Percentiles rank a stretch among this genome's conserved stretches.
Evolutionary conservation across 192 early-diverging fungal species (phyloP).

Genomic region (Coemansia sp.): DNA sequence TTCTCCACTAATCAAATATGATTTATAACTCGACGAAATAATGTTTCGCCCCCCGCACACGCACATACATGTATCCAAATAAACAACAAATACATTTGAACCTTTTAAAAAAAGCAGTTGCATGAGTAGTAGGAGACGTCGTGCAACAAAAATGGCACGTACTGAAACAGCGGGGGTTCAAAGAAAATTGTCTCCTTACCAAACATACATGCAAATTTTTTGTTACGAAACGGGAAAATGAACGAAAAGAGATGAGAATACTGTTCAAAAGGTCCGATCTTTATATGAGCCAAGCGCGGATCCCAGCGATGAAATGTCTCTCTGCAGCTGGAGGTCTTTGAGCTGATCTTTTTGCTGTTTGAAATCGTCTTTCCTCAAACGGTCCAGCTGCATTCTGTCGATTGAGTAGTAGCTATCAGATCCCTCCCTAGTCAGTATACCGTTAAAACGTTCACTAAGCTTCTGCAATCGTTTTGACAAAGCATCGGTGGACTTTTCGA

Average conservation of each 20-base stretch:
- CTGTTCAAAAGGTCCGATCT: neutral
- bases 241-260: neutral
- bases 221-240: neutral
- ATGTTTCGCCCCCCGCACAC: too few species aligned
- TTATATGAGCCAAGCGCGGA: conserved; percentile 1
- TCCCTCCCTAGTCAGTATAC: conserved; percentile 23
- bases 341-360: conserved; percentile 18
- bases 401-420: conserved; percentile 16
- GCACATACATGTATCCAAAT: too few species aligned
- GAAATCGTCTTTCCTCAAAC: conserved; percentile 7
- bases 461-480: conserved; percentile 9
- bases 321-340: conserved; percentile 28
- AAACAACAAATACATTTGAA: too few species aligned
- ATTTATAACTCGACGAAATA: too few species aligned
- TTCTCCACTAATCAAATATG: too few species aligned
- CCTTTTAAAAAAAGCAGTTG: too few species aligned
- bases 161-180: too few species aligned
- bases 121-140: too few species aligned
- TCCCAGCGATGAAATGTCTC: conserved; percentile 29
- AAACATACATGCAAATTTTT: neutral
- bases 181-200: neutral
- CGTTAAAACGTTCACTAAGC: conserved; percentile 16
- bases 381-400: conserved; percentile 32
- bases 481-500: neutral
- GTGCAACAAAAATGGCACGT: too few species aligned